These are phyloP conservation scores for Nitzschia putrida DNA, from an alignment of 108 stramenopile species.

Conservation along the genomic window DNA sequence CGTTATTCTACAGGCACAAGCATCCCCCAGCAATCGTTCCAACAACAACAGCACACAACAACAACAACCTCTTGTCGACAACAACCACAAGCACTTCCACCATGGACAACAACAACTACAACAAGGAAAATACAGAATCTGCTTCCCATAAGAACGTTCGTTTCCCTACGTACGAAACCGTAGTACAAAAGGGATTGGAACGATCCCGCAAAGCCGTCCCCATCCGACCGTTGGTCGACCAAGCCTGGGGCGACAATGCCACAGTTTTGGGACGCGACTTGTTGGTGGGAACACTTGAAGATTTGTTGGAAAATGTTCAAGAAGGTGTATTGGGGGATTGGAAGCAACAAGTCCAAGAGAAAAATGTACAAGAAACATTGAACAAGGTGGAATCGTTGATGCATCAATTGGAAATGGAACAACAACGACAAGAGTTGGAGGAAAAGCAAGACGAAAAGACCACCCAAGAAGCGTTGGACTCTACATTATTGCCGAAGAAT, in stretches of 20 bases:
- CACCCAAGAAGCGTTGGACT: conserved; percentile 20
- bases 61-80: background rate
- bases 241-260: conserved; percentile 32
- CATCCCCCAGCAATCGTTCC: no score
- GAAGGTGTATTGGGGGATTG: conserved; percentile 23
- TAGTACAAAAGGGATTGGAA: conserved; percentile 8
- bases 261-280: conserved; percentile 22
- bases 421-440: conserved; percentile 8
- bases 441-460: conserved; percentile 36
- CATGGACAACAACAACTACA: background rate
- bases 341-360: conserved; percentile 8
- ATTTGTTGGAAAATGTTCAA: conserved; percentile 35
- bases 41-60: background rate
- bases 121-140: background rate
- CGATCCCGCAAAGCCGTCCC: conserved; percentile 28
- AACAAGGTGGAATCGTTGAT: conserved; percentile 22
- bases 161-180: background rate
- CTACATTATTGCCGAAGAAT: conserved; percentile 30
- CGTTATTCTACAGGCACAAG: no score
- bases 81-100: background rate
- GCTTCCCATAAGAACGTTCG: background rate
- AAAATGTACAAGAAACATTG: conserved; percentile 8
- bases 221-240: conserved; percentile 13
- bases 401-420: conserved; percentile 17
- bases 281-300: conserved; percentile 33